Evolutionary conservation across 176 grass and related monocot species (phyloP), one percentile per base, ranked within the genome.

Genomic region (Carex parvula): DNA sequence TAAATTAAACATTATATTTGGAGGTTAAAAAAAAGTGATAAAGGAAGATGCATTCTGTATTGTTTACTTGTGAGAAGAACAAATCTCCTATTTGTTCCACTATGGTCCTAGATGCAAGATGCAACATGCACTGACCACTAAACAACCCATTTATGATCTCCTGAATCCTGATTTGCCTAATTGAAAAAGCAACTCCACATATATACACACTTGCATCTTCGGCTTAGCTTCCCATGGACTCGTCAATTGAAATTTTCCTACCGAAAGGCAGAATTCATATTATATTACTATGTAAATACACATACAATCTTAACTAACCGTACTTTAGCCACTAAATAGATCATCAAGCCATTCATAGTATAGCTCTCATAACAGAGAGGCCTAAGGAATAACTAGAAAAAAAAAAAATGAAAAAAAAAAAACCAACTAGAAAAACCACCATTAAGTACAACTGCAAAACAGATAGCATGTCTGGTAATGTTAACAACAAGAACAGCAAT

Each of bases 381-480:
- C 39, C 68, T 8, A 21, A 75, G 44, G 54, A 29, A 48, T 21
- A 20, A 32, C 18, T n/a, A 32, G 5, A 41, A 22, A 35, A n/a
- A 35, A n/a, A n/a, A 10, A 61, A 32, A 37, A 60, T 26, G 26
- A 18, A 26, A 80, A 11, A 62, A n/a, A n/a, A 10, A 22, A 80
- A 0, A 33, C 59, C 18, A 24, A 12, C 70, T 26, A 26, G 20
- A 53, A 75, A 20, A 44, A 75, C 21, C 46, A 3, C 46, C 53
- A 75, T 30, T 75, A 75, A 52, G 46, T 75, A 54, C 71, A 54
- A 75, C 44, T 52, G 21, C 70, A 54, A 29, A 75, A 75, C 71
- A 75, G 22, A 75, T 75, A 75, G 46, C 21, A 75, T 53, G 70
- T 75, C 20, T 53, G 20, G 21, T 54, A 54, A 52, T 46, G 39